Evolutionary conservation across 768 basidiomycete genomes (phyloP), one percentile per base, ranked within the genome.

Genomic region (Pisolithus tinctorius): DNA sequence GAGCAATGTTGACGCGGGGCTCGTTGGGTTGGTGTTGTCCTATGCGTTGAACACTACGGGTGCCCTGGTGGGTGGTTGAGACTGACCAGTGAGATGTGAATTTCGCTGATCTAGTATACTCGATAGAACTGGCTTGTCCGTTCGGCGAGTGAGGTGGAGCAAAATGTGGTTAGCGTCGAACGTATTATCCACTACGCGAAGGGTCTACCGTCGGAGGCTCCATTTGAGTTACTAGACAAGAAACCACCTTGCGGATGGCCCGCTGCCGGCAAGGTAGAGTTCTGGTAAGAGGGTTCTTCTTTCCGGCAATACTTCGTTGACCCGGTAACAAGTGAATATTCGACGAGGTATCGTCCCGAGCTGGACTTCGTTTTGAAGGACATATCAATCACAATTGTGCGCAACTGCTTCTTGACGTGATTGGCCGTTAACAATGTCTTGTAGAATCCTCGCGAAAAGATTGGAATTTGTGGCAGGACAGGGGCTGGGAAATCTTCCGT

Each of bases 161-260:
- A 93, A 59, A 90, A 89, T 57, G 84, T 92, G 59, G 89, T 93
- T 53, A 89, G 88, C 60, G 87, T 91, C 14, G 93, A 95, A 64
- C 83, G 92, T 5, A 86, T 94, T 48, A 65, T 88, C 26, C 84
- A 93, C 59, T 94, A 96, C 60, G 83, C 82, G 2, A 67, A 60
- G 26, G 73, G 84, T 6, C 73, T 95, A 16, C 60, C 73, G 16
- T 73, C 83, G 0, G 94, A 97, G 67, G 91, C 88, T 1, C 81
- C 87, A 0, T 75, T 78, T 40, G 84, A 89, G 53, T 71, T 88
- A 16, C 75, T 80, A 0, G 82, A 82, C 20, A 68, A 64, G 10
- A 76, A 81, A 44, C 83, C 85, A 0, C 59, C 64, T 30, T 62
- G 64, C 1, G 58, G 59, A 13, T 97, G 95, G 95, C 95, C 94